Evolutionary conservation across 345 rosid species (phyloP), one percentile per base, ranked within the genome.

Genomic region (Ceriops zippeliana): DNA sequence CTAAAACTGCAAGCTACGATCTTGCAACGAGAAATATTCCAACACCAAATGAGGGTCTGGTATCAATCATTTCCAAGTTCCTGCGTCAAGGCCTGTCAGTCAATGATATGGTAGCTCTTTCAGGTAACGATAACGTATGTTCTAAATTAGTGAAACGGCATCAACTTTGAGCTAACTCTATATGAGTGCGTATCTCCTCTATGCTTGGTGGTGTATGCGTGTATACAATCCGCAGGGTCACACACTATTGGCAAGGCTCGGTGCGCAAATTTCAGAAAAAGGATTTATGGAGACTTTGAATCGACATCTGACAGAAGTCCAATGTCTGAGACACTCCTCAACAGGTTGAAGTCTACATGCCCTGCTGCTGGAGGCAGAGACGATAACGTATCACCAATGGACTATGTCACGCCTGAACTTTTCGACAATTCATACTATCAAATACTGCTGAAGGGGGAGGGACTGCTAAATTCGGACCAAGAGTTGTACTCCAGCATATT

Each of bases 231-330:
- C 53, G 7, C 78, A 92, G 98, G 98, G 28, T 84, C 96, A 49
- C 98, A 92, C 78, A 92, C 98, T 0, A 90, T 92, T 5, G 98
- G 98, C 27, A 83, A 78, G 95, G 96, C 96, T 9, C 87, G 87
- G 7, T 92, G 98, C 34, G 77, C 61, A 75, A 92, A 71, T 73
- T 90, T 75, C 67, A 78, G 96, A 16, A 49, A 80, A 0, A 81
- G 98, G 30, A 85, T 92, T n/a, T 87, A 87, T 37, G 85, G 91
- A 49, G 88, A 85, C 75, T 87, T 77, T 0, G 72, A 37, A 52
- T 42, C 73, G 67, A 86, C 95, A 0, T 81, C 97, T 7, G 79
- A 72, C 1, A 66, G 51, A 28, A 83, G 34, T 58, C 82, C 81
- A 0, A 0, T 57, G 3, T 85, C 95, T 0, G 73, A 80, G 64